phyloP scores from a whole-genome alignment of 2,329 filamentous ascomycete species.

The Thielaviopsis euricoi region DNA sequence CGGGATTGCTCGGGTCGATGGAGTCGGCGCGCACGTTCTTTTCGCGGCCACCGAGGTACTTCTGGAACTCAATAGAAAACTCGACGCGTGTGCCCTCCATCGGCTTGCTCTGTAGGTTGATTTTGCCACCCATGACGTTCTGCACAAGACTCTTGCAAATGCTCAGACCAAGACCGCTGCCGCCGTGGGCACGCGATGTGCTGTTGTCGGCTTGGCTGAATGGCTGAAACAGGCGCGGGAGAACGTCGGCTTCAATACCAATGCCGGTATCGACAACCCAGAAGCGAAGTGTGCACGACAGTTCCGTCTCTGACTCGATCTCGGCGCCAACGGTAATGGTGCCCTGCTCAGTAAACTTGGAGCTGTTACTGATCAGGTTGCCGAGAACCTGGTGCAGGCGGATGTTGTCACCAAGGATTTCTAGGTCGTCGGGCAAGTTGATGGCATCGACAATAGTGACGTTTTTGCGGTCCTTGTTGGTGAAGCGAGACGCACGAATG shows the following conservation, averaged over 20 bases:
- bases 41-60: constrained; percentile 33
- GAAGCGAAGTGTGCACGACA: constrained; percentile 60
- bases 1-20: not conserved
- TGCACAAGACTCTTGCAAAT: constrained; percentile 93
- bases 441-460: constrained; percentile 55
- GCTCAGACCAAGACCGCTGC: constrained; percentile 76
- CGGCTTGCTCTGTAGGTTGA: constrained; percentile 64
- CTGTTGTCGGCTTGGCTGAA: constrained; percentile 88
- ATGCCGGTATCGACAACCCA: constrained; percentile 85
- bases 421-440: constrained; percentile 53
- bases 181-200: constrained; percentile 79
- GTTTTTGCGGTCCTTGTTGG: constrained; percentile 46
- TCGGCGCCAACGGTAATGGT: constrained; percentile 69
- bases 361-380: constrained; percentile 80
- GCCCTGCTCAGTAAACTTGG: constrained; percentile 83
- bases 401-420: constrained; percentile 47
- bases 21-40: not conserved
- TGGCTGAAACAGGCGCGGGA: constrained; percentile 75
- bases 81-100: constrained; percentile 54
- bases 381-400: constrained; percentile 53
- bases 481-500: constrained; percentile 48
- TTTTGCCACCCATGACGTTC: constrained; percentile 75
- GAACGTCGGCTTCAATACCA: constrained; percentile 67
- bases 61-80: constrained; percentile 76
- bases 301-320: constrained; percentile 52